Base-by-base conservation (phyloP, 805 yeast species). In the Ogataea nakhonphanomensis region DNA sequence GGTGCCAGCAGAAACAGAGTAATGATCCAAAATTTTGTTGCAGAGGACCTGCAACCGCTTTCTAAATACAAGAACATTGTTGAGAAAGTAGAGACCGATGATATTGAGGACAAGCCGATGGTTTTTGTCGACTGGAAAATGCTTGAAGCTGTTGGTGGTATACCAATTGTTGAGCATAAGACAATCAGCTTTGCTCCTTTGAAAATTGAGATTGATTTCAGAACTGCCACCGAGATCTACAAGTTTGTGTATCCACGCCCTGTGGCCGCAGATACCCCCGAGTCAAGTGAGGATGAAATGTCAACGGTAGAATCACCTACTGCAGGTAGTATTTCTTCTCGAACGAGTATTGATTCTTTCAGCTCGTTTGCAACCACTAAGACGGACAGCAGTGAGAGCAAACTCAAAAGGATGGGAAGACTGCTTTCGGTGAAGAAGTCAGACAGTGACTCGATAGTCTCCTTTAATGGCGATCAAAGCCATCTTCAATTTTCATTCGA, bases 11-110 rank as follows among this genome's bases (percentile, higher is more conserved):
- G 70, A 12, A 88, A 85, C 54, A 66, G 72, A 14, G 69, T 85
- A 3, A 74, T 70, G 31, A 70, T 90, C 22, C 68, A 70, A n/a
- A 76, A 80, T 66, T 65, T 89, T 48, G 86, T 84, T 49, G 88
- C 87, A 0, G 75, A 83, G 53, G 87, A 89, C 54, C 62, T 85
- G 40, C 76, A 75, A 39, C 66, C 67, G 8, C 61, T 69, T 7
- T 75, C 88, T 0, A 57, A 69, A 1, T 86, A 82, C 53, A 86
- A 89, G 1, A 90, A 87, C 45, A 66, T 91, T 17, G 62, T 89
- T 14, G 69, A 84, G 2, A 47, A 50, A 44, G 45, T 42, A 25
- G 33, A 34, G 20, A 25, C 40, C n/a, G 43, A 39, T 12, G 25
- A 35, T 2, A 13, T 11, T 3, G 8, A 8, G 7, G 34, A 43